Base-by-base conservation (phyloP, 306 rosid species). In the Casuarina glauca region DNA sequence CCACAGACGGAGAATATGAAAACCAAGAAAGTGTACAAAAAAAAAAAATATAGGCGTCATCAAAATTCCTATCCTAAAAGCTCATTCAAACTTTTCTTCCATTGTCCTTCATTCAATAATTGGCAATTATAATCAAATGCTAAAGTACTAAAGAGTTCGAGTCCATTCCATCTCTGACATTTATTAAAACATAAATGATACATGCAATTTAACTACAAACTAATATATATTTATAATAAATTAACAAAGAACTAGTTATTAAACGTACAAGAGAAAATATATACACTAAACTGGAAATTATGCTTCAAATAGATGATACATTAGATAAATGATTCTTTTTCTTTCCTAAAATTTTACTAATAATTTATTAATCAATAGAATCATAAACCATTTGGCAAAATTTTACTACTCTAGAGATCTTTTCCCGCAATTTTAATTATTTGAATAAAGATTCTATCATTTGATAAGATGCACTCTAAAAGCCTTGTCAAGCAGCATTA, bases 241-340 rank as follows among this genome's bases (percentile, higher is more conserved):
- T 57, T n/a, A 38, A 52, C 26, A n/a, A 15, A 16, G 39, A 71
- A 69, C 53, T 43, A 35, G 66, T 88, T 32, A 79, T 9, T 26
- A 57, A 66, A 69, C 70, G 26, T 20, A 20, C 26, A 20, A 20
- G 26, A 20, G 26, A 20, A 20, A 20, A 43, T 55, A 45, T 54
- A 69, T 20, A 20, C 26, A 20, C 26, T 20, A 20, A 20, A 20
- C 26, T 20, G 26, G 26, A 43, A 38, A 74, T 61, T 7, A 68
- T 9, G 53, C 46, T 39, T 44, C n/a, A 19, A 20, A 54, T 3
- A 53, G 55, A 76, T 63, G 32, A 62, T 36, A 62, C 26, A 61
- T 11, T 8, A 62, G 35, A 62, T 36, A 62, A 35, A 36, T 36
- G 2, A 62, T 62, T 62, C 35, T 4, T 20, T 12, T 15, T 62